Evolutionary conservation across 768 basidiomycete species (phyloP), one percentile per base, ranked within the genome.

Genomic region (Pleurotus tuber-regium): DNA sequence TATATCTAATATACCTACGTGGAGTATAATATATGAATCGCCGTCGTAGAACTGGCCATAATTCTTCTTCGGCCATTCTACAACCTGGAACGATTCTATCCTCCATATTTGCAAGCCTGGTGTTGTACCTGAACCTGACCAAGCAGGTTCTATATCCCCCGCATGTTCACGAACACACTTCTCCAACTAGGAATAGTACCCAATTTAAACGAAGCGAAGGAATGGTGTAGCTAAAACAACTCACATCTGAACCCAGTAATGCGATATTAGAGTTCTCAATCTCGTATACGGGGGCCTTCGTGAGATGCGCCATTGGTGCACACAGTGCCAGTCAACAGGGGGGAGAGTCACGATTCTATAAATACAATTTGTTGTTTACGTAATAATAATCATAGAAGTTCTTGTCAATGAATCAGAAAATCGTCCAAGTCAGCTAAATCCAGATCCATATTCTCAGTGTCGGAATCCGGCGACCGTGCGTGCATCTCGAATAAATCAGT

Each of bases 191-290:
- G 23, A 38, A 46, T 43, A 43, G 51, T 19, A 14, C 26, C 16
- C 23, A 24, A 21, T 36, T 4, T 9, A 35, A 24, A 29, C 25
- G 21, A 38, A 35, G 18, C 28, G 48, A 41, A 19, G 7, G 18
- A 39, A 16, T 6, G 2, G 28, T 16, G 14, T 41, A 21, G 42
- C 10, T 43, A 12, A 18, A 38, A 10, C 33, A 16, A 64, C 78
- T 58, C 63, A 82, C 81, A 62, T 84, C 81, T 39, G 81, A 82
- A 40, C 83, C 83, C 7, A 86, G 70, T 33, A 86, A 70, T 14
- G 79, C 79, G 38, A 82, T 83, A 57, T 84, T 83, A 1, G 79
- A 78, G 58, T 84, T 80, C 58, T 81, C 72, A 58, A 86, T 84
- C 59, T 81, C 70, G 61, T 82, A 85, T 21, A 63, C 60, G 2